Evolutionary conservation across 345 rosid species (phyloP), one percentile per base, ranked within the genome.

Genomic region (Gossypium thurberi): DNA sequence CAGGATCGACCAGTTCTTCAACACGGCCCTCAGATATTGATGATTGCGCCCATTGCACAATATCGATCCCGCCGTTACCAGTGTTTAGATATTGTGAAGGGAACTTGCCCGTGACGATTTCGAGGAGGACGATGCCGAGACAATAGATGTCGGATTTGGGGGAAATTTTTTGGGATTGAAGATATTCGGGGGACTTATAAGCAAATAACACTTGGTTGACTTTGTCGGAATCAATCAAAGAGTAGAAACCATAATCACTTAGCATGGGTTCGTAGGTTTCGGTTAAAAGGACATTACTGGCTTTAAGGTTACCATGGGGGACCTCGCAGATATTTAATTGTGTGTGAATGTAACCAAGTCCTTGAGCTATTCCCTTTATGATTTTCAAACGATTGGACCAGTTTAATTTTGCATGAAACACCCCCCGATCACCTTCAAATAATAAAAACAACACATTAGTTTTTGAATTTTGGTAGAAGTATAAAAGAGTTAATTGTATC

Each of bases 301-400:
- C 87, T 75, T 92, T 94, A 64, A 94, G 91, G 75, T 92, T 94
- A 42, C 97, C 97, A 43, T 92, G 99, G 6, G 97, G 92, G 17
- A 94, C 78, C 5, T 83, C 86, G 58, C 77, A 79, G 0, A 90
- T 75, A 9, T 82, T 69, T 40, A 86, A 85, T 74, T 92, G 87
- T 8, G 81, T 44, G 10, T 87, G 92, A 23, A 94, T 80, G 84
- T 83, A 92, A 55, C 77, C 65, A 81, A 90, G 70, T 47, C 51
- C 51, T 47, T 47, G 14, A 0, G 84, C 87, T 0, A 89, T 82
- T 73, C 97, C 98, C 25, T 75, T 73, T 25, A 92, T 78, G 51
- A 89, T 90, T 65, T 80, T 89, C 63, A 87, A 69, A 23, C 98
- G 85, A 10, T 83, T 85, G 0, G 85, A 73, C 98, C 98, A 90